These are phyloP conservation scores for Plasmodium knowlesi DNA, from an alignment of 169 alveolate genomes.

Conservation along the genomic window DNA sequence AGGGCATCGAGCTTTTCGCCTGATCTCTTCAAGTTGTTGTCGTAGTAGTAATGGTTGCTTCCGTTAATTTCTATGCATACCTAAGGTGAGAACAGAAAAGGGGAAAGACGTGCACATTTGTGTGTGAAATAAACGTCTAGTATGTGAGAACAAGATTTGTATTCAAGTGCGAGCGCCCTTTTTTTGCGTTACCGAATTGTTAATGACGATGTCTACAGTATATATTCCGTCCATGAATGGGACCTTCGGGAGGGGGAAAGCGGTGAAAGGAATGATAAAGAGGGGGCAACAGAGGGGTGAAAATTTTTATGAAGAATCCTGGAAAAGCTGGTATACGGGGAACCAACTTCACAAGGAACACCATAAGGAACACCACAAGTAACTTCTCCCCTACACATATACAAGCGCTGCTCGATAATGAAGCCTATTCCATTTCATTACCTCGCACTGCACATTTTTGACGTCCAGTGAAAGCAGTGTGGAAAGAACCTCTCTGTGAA, in stretches of 20 bases:
- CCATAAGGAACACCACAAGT: background rate
- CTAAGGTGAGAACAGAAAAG: background rate
- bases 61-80: slow-evolving; percentile 66
- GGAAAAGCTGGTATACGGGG: background rate
- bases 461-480: slow-evolving; percentile 12
- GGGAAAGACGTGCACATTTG: background rate
- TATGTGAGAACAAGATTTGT: background rate
- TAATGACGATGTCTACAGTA: slow-evolving; percentile 51
- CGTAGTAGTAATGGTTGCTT: slow-evolving; percentile 43
- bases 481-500: slow-evolving; percentile 55
- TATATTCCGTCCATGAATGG: slow-evolving; percentile 73
- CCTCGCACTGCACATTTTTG: slow-evolving; percentile 61
- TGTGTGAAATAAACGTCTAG: background rate
- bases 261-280: background rate
- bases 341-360: background rate
- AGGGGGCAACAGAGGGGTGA: background rate
- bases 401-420: background rate
- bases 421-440: background rate
- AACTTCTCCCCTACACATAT: background rate
- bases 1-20: slow-evolving; percentile 36
- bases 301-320: background rate
- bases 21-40: slow-evolving; percentile 41
- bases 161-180: background rate
- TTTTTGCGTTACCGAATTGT: slow-evolving; percentile 19
- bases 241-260: slow-evolving; percentile 22